Conservation (phyloP, 2,329 filamentous ascomycete genomes). For the Coniochaeta sp. region DNA sequence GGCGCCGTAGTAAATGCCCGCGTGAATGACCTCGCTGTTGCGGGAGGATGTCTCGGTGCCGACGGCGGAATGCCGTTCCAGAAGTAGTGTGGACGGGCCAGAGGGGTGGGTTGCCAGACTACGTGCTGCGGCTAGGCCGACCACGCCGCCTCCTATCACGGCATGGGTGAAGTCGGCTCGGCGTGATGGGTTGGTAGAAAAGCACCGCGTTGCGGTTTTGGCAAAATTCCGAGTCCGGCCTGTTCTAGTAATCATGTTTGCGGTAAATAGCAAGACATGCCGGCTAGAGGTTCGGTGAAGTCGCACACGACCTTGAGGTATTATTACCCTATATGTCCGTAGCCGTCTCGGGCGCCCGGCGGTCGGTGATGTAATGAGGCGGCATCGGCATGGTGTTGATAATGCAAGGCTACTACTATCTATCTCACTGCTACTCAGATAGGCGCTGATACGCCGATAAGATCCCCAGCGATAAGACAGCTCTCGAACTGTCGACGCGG, state of each 20-base stretch:
- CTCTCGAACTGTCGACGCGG: no score
- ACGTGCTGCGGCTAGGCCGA: slow-evolving; percentile 74
- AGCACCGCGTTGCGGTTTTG: slow-evolving; percentile 20
- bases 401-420: not conserved
- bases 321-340: not conserved
- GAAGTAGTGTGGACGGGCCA: slow-evolving; percentile 60
- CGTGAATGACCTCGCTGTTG: slow-evolving; percentile 95
- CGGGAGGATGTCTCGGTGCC: slow-evolving; percentile 84
- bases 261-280: not conserved
- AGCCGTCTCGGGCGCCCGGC: not conserved
- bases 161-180: slow-evolving; percentile 37
- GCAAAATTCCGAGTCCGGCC: not conserved
- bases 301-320: not conserved
- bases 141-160: slow-evolving; percentile 55
- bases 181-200: slow-evolving; percentile 25
- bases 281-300: not conserved
- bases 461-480: not conserved
- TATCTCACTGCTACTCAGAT: no score
- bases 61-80: slow-evolving; percentile 68
- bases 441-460: not conserved
- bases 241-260: slow-evolving; percentile 6
- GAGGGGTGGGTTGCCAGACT: slow-evolving; percentile 56
- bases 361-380: not conserved
- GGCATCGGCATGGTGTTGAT: not conserved
- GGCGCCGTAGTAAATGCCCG: slow-evolving; percentile 81